Evolutionary conservation across 306 rosid species (phyloP).

Genomic region (Parietaria judaica): DNA sequence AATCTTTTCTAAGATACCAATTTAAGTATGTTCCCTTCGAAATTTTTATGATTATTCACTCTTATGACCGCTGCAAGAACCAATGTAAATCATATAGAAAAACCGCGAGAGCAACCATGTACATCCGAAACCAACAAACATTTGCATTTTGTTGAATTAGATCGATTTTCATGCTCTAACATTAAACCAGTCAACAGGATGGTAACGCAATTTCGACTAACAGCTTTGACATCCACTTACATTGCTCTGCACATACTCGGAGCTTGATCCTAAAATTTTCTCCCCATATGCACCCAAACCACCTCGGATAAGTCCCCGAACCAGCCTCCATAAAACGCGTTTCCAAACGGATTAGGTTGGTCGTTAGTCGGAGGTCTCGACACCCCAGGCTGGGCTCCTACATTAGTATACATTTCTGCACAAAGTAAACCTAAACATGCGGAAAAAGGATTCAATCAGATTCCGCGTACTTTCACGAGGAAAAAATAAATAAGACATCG

Average conservation of each 20-base stretch:
- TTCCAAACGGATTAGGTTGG: conserved; percentile 84
- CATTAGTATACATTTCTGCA: conserved; percentile 62
- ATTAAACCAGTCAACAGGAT: not conserved
- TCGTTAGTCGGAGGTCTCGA: conserved; percentile 36
- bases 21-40: too few species aligned
- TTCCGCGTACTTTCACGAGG: not conserved
- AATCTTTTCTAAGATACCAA: too few species aligned
- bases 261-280: conserved; percentile 82
- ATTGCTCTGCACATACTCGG: conserved; percentile 98
- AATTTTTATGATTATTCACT: too few species aligned
- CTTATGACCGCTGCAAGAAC: too few species aligned
- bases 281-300: conserved; percentile 98
- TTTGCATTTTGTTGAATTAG: not conserved
- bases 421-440: not conserved
- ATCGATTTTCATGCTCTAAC: not conserved
- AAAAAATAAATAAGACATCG: not conserved
- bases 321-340: conserved; percentile 84
- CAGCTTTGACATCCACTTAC: conserved; percentile 34
- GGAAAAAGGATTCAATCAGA: not conserved
- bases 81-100: too few species aligned
- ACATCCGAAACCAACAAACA: too few species aligned
- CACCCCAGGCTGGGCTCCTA: conserved; percentile 55
- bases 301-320: conserved; percentile 92
- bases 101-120: too few species aligned
- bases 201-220: not conserved